A percentile compares a stretch with the other conserved stretches of the same genome.
Evolutionary conservation across 2,329 filamentous ascomycete species (phyloP).

Genomic region (Stagonosporopsis cucurbitacearum): DNA sequence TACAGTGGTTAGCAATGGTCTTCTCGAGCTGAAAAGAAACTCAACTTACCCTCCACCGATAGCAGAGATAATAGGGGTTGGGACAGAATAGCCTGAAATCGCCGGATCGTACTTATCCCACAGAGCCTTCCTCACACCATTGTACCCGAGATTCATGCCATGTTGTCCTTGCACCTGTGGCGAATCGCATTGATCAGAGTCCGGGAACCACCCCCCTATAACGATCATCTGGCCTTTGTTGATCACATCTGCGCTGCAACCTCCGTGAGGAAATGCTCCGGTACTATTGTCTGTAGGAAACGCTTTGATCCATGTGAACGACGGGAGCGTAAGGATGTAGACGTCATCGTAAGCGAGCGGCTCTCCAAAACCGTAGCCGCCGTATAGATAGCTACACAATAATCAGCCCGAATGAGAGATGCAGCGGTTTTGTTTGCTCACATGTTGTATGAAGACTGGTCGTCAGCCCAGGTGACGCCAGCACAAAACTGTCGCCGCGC

Average conservation of each 20-base stretch:
- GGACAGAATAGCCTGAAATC: conserved; percentile 62
- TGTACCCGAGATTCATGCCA: conserved; percentile 61
- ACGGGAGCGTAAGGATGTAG: conserved; percentile 67
- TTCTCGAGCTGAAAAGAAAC: conserved; percentile 17
- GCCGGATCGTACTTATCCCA: conserved; percentile 62
- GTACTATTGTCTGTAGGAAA: conserved; percentile 52
- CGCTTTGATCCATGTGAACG: conserved; percentile 68
- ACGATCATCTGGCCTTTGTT: conserved; percentile 66
- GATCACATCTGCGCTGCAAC: conserved; percentile 64
- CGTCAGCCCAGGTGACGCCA: conserved; percentile 64
- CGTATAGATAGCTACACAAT: conserved; percentile 63
- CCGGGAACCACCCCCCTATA: conserved; percentile 63
- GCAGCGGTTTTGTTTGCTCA: conserved; percentile 37
- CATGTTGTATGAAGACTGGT: conserved; percentile 70
- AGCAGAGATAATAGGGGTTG: conserved; percentile 57
- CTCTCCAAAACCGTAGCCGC: conserved; percentile 60
- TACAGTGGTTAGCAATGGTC: conserved; percentile 27
- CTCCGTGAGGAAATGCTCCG: conserved; percentile 57
- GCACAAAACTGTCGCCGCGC: conserved; percentile 66
- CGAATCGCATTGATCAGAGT: conserved; percentile 59
- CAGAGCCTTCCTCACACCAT: conserved; percentile 53
- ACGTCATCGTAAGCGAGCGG: conserved; percentile 65
- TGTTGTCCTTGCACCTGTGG: conserved; percentile 62
- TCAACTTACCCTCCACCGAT: conserved; percentile 52
- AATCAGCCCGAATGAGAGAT: background rate